These are phyloP conservation scores for Pseudogymnoascus pannorum DNA, from an alignment of 2,329 filamentous ascomycete genomes.

Conservation along the genomic window DNA sequence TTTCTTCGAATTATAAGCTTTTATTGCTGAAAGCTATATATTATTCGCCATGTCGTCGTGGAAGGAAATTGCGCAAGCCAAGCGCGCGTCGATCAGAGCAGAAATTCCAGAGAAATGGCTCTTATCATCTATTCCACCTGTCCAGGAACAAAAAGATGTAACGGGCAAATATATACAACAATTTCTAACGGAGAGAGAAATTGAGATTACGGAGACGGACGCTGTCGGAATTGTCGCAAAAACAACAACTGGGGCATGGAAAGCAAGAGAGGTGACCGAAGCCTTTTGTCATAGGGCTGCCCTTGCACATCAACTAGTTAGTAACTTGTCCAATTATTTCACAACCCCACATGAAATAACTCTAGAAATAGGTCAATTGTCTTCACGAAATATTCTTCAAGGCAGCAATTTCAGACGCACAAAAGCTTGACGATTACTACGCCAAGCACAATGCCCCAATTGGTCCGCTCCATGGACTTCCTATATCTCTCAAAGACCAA, in stretches of 20 bases:
- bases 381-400: constrained; percentile 51
- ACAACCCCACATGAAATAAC: constrained; percentile 29
- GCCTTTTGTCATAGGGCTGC: constrained; percentile 49
- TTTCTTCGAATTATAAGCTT: neutral
- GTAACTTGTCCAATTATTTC: constrained; percentile 41
- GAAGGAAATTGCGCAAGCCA: constrained; percentile 42
- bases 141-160: constrained; percentile 47
- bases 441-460: constrained; percentile 33
- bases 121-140: constrained; percentile 39
- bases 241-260: constrained; percentile 48
- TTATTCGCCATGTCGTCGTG: constrained; percentile 32
- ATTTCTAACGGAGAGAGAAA: constrained; percentile 44
- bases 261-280: constrained; percentile 44
- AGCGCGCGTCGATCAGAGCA: constrained; percentile 45
- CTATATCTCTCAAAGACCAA: constrained; percentile 35
- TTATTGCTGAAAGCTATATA: neutral
- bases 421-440: constrained; percentile 45
- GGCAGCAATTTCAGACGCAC: constrained; percentile 42
- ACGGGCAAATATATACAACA: constrained; percentile 49
- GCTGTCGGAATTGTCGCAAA: constrained; percentile 48
- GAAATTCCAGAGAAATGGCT: constrained; percentile 52
- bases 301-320: constrained; percentile 48
- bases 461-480: constrained; percentile 36
- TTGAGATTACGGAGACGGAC: constrained; percentile 55
- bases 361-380: constrained; percentile 47